Conservation (phyloP, 1,284 basidiomycete genomes). For the Pisolithus thermaeus region DNA sequence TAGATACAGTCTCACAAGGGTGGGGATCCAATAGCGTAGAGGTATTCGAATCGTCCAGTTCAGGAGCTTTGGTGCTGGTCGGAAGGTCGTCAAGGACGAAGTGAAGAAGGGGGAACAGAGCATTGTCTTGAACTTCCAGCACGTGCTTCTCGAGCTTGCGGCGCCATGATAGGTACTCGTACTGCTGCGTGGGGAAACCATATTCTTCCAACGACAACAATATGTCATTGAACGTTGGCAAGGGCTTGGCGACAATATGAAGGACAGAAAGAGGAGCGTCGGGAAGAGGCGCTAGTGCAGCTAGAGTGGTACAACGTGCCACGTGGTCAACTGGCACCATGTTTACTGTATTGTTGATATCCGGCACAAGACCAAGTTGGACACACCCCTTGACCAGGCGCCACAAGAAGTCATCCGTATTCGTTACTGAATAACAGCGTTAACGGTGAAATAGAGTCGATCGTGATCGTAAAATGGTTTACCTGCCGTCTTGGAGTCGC, state of each 20-base stretch:
- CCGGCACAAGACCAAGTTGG: slow-evolving; percentile 91
- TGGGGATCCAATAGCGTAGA: slow-evolving; percentile 52
- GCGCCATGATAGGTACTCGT: slow-evolving; percentile 93
- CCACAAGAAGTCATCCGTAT: slow-evolving; percentile 99
- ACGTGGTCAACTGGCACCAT: slow-evolving; percentile 99
- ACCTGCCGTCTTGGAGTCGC: slow-evolving; percentile 86
- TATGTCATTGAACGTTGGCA: slow-evolving; percentile 88
- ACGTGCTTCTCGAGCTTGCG: slow-evolving; percentile 92
- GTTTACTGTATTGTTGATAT: slow-evolving; percentile 98
- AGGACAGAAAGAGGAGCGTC: slow-evolving; percentile 63
- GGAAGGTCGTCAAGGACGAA: slow-evolving; percentile 97
- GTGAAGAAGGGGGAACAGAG: slow-evolving; percentile 94
- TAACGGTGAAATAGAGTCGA: too few species aligned
- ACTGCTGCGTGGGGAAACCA: slow-evolving; percentile 75
- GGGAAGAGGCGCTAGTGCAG: slow-evolving; percentile 53
- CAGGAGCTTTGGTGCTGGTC: slow-evolving; percentile 92
- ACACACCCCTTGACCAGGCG: slow-evolving; percentile 96
- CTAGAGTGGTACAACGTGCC: slow-evolving; percentile 74
- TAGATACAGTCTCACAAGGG: slow-evolving; percentile 42
- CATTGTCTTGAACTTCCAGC: slow-evolving; percentile 90
- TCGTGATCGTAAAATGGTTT: slow-evolving; percentile 20
- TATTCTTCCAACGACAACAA: slow-evolving; percentile 73
- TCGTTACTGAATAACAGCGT: slow-evolving; percentile 62
- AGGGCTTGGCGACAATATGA: slow-evolving; percentile 85
- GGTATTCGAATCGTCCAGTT: slow-evolving; percentile 87